A percentile compares a stretch with the other conserved stretches of the same genome.
These are phyloP conservation scores for Pythium folliculosum DNA, from an alignment of 352 stramenopile species.

Conservation along the genomic window DNA sequence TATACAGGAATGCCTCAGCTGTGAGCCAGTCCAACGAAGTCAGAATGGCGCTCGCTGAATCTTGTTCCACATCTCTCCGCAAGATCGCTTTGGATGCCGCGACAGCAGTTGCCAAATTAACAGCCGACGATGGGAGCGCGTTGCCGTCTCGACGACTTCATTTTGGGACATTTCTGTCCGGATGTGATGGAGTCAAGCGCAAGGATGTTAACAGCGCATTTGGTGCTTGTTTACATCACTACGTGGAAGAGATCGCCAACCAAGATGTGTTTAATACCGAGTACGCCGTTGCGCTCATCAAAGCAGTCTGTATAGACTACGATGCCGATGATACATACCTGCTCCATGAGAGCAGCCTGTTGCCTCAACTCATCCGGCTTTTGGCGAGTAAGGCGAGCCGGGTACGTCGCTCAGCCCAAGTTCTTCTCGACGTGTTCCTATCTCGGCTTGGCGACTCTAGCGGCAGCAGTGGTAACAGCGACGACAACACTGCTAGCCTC, in stretches of 20 bases:
- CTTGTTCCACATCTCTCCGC: slow-evolving; percentile 46
- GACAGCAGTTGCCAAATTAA: slow-evolving; percentile 9
- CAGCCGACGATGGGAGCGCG: slow-evolving; percentile 21
- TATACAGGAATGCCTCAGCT: slow-evolving; percentile 42
- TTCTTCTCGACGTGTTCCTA: slow-evolving; percentile 52
- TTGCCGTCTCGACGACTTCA: slow-evolving; percentile 38
- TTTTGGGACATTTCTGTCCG: slow-evolving; percentile 52
- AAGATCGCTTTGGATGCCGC: slow-evolving; percentile 38
- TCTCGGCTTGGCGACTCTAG: slow-evolving; percentile 56
- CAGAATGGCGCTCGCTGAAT: slow-evolving; percentile 50
- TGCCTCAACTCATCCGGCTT: slow-evolving; percentile 56
- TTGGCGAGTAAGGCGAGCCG: slow-evolving; percentile 44
- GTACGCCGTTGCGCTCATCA: slow-evolving; percentile 43
- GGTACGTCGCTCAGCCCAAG: slow-evolving; percentile 55
- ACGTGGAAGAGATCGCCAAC: slow-evolving; percentile 24
- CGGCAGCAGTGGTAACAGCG: slow-evolving; percentile 19
- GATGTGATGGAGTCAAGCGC: slow-evolving; percentile 48
- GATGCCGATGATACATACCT: slow-evolving; percentile 77
- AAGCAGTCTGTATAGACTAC: slow-evolving; percentile 67
- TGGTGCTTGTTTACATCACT: slow-evolving; percentile 40
- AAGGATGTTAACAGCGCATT: slow-evolving; percentile 57
- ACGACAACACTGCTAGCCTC: slow-evolving; percentile 37
- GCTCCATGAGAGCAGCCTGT: slow-evolving; percentile 60
- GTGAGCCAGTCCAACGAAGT: slow-evolving; percentile 32
- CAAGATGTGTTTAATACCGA: slow-evolving; percentile 29